Percentiles rank a stretch among this genome's conserved stretches.
These are phyloP conservation scores for Paramecium tetraurelia DNA, from an alignment of 73 alveolate species.

Conservation along the genomic window DNA sequence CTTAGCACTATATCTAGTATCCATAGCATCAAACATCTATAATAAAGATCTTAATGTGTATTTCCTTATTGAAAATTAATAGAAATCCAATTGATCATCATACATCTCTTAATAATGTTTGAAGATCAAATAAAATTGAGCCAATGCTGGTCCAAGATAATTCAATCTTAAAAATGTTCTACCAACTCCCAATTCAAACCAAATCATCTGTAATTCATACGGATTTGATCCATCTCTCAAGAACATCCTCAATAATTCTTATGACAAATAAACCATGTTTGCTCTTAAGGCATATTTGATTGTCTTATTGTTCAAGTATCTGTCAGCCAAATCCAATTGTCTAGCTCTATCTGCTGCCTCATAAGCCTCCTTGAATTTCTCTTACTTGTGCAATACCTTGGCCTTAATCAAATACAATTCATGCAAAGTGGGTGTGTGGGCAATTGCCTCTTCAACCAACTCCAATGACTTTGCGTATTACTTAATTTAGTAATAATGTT, in stretches of 20 bases:
- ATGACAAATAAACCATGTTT: constrained; percentile 77
- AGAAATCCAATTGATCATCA: constrained; percentile 92
- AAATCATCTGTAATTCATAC: constrained; percentile 83
- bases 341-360: constrained; percentile 80
- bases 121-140: constrained; percentile 78
- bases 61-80: constrained; percentile 84
- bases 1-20: constrained; percentile 62
- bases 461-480: constrained; percentile 79
- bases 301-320: constrained; percentile 91
- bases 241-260: constrained; percentile 81
- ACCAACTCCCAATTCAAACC: constrained; percentile 92
- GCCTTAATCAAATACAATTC: constrained; percentile 91
- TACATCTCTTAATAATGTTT: constrained; percentile 83
- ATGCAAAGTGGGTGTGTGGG: constrained; percentile 88
- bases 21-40: constrained; percentile 68
- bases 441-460: constrained; percentile 81
- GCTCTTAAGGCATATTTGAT: constrained; percentile 77
- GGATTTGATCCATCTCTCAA: constrained; percentile 86
- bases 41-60: constrained; percentile 73
- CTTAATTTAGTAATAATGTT: constrained; percentile 76
- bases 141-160: constrained; percentile 74
- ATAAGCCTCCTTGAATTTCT: constrained; percentile 76
- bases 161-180: constrained; percentile 75
- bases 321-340: constrained; percentile 92
- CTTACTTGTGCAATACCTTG: constrained; percentile 75